These are phyloP conservation scores for Nepenthes mirabilis DNA, from an alignment of 148 eudicot genomes.

Conservation along the genomic window DNA sequence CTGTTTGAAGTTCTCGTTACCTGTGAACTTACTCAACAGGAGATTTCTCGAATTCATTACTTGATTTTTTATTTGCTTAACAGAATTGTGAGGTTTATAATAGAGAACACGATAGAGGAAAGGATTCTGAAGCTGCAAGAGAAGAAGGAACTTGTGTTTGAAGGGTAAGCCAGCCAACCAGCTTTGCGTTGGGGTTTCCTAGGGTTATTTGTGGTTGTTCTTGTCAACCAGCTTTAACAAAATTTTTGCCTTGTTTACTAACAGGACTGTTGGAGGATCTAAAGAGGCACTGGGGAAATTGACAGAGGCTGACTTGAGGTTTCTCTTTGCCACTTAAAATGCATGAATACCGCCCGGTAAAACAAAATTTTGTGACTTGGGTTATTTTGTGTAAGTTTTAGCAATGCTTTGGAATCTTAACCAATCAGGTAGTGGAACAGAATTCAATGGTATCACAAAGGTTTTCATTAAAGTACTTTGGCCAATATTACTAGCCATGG, in stretches of 20 bases:
- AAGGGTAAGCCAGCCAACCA: conserved; percentile 50
- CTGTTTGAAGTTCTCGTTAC: neutral
- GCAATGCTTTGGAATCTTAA: too few species aligned
- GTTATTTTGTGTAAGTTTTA: too few species aligned
- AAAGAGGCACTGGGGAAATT: conserved; percentile 66
- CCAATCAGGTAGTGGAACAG: too few species aligned
- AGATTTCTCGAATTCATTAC: neutral
- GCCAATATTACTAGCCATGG: too few species aligned
- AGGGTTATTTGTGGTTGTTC: neutral
- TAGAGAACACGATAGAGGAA: conserved; percentile 82
- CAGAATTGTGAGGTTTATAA: conserved; percentile 81
- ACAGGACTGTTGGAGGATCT: conserved; percentile 83
- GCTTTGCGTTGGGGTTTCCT: neutral
- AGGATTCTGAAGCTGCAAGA: conserved; percentile 84
- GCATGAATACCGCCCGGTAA: neutral
- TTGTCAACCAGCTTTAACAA: conserved; percentile 1
- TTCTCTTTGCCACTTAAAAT: conserved; percentile 50
- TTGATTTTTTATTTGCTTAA: neutral
- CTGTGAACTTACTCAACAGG: neutral
- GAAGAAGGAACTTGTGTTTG: conserved; percentile 86
- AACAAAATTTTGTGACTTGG: too few species aligned
- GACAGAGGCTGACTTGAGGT: conserved; percentile 79
- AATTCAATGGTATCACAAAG: too few species aligned
- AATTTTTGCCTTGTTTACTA: conserved; percentile 5
- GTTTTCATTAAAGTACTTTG: too few species aligned